Base-by-base conservation (phyloP, 23 red algal species). In the Agarophyton chilense region DNA sequence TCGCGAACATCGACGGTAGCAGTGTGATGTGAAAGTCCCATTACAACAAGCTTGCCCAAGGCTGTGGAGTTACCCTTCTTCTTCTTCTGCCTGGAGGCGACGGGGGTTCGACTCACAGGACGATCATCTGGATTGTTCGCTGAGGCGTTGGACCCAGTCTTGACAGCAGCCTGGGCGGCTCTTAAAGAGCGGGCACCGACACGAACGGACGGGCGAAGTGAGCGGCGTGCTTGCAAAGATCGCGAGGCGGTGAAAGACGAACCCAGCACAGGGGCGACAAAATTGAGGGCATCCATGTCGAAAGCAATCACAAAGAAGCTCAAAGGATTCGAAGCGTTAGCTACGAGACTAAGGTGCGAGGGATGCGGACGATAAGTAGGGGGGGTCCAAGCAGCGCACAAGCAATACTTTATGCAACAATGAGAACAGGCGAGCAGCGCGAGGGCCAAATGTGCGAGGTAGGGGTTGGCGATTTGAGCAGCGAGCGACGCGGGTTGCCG, bases 1-100 rank as follows among this genome's bases (percentile, higher is more conserved):
- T 98, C 96, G 36, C 96, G 93, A 41, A 95, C 81, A 70, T 95
- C 93, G 63, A 98, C 96, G 50, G 81, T 94, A 5, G 96, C 96
- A 40, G 96, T 98, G 73, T 95, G 92, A 75, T 98, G 96, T 19
- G 87, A 93, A 2, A 98, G 81, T 14, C 96, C 96, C 46, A 98
- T 73, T 40, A 95, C 96, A 24, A 95, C 67, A 63, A 98, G 63
- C 51, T 81, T 67, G 28, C 90, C 95, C 36, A 82, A 62, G 16
- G 88, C 39, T 14, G 64, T 6, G 2, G 45, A 6, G 14, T 42
- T 35, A 12, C 12, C 12, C 63, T 76, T 87, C 47, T 87, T 77
- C 46, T 76, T 61, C 36, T 84, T 84, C 7, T 17, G 57, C 29
- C 41, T 28, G 14, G 53, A 49, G 34, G 61, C 6, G 64, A 33